Evolutionary conservation across 1,284 basidiomycete genomes (phyloP).

Genomic region (Leccinum colubrinum): DNA sequence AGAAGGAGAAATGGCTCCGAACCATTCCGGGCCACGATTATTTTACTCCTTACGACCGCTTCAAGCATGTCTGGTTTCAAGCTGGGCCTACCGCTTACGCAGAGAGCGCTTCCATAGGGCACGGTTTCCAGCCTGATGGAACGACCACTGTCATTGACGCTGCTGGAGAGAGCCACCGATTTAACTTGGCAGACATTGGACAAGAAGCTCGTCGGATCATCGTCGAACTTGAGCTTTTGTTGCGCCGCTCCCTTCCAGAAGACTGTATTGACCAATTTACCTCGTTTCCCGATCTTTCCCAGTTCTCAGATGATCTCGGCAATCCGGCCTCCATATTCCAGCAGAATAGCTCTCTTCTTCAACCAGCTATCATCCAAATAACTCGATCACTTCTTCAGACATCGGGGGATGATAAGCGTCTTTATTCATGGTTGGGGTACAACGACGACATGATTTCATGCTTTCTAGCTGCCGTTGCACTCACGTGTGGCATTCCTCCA

Average conservation of each 20-base stretch:
- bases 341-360: not conserved
- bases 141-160: not conserved
- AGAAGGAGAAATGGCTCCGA: constrained; percentile 5
- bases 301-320: constrained; percentile 3
- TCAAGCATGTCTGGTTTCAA: constrained; percentile 4
- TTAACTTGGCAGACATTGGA: not conserved
- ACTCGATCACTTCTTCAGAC: not conserved
- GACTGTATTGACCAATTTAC: not conserved
- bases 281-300: not conserved
- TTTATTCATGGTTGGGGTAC: not conserved
- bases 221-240: not conserved
- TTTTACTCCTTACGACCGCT: constrained; percentile 2
- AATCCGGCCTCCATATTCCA: not conserved
- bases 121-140: constrained; percentile 1
- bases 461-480: not conserved
- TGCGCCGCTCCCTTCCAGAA: not conserved
- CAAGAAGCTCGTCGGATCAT: constrained; percentile 1
- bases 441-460: not conserved
- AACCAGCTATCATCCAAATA: not conserved
- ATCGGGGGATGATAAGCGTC: not conserved
- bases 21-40: not conserved
- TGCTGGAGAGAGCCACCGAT: not conserved
- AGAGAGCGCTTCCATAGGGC: not conserved
- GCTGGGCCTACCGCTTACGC: not conserved
- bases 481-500: constrained; percentile 4